A percentile compares a stretch with the other conserved stretches of the same genome.
These are phyloP conservation scores for Brachypodium distachyon DNA, from an alignment of 202 grass and related monocot species.

Conservation along the genomic window DNA sequence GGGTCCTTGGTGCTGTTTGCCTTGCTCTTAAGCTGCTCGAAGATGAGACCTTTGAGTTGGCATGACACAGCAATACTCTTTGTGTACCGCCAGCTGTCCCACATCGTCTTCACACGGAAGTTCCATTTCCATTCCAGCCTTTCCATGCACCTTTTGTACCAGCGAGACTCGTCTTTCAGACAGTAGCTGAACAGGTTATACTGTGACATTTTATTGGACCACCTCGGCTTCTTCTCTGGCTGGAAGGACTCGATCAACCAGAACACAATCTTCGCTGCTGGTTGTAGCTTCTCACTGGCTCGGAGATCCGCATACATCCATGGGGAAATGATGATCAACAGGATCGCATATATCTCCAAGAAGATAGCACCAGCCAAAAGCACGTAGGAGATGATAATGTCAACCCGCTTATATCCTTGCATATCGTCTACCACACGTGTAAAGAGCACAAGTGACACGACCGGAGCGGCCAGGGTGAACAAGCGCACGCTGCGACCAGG, in stretches of 20 bases:
- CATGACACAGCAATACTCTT: neutral
- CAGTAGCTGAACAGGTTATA: slow-evolving; percentile 41
- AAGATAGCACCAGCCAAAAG: slow-evolving; percentile 35
- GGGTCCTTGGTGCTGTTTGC: neutral
- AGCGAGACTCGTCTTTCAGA: neutral
- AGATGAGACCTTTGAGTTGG: slow-evolving; percentile 13
- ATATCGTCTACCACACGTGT: neutral
- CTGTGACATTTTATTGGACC: slow-evolving; percentile 47
- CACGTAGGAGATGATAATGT: slow-evolving; percentile 19
- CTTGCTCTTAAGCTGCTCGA: slow-evolving; percentile 21
- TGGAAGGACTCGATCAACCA: neutral
- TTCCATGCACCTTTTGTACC: neutral
- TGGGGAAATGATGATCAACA: slow-evolving; percentile 8
- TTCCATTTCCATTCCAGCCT: slow-evolving; percentile 19
- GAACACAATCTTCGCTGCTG: neutral
- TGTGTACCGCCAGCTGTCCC: slow-evolving; percentile 29
- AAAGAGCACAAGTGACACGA: slow-evolving; percentile 4
- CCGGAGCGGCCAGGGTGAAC: slow-evolving; percentile 1
- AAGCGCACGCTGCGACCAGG: slow-evolving; percentile 19
- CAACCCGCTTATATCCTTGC: neutral
- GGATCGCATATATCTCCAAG: slow-evolving; percentile 17
- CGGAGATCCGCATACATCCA: slow-evolving; percentile 33
- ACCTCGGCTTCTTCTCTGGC: slow-evolving; percentile 9
- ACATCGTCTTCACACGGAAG: slow-evolving; percentile 27
- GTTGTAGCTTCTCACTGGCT: neutral